Evolutionary conservation across 805 yeast genomes (phyloP).

Genomic region (Starmerella sirachaensis): DNA sequence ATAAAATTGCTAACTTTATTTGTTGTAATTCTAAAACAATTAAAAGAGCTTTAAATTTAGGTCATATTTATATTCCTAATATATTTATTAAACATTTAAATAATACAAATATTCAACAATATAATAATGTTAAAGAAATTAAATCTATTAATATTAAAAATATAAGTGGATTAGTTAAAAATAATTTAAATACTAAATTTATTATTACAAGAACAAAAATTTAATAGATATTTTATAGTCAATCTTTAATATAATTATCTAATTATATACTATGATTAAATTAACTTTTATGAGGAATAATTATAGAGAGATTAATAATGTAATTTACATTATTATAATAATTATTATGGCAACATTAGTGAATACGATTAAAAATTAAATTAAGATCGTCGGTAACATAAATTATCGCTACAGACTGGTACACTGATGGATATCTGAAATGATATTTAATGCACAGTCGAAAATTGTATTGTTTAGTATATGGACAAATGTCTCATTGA

Average conservation of each 20-base stretch:
- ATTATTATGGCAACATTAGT: slow-evolving; percentile 1
- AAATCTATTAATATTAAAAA: not conserved
- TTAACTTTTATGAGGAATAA: not conserved
- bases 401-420: not conserved
- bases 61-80: not conserved
- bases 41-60: not conserved
- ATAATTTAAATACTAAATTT: not conserved
- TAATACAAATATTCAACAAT: not conserved
- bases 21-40: not conserved
- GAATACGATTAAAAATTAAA: slow-evolving; percentile 1
- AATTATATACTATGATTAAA: not conserved
- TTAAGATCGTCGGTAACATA: not conserved
- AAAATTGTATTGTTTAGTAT: not conserved
- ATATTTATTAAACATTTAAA: not conserved
- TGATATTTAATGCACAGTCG: not conserved
- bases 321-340: not conserved
- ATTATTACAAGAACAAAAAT: not conserved
- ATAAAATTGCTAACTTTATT: not conserved
- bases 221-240: not conserved
- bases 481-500: no score
- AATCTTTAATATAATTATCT: not conserved
- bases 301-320: not conserved
- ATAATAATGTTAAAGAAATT: not conserved
- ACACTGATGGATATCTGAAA: not conserved
- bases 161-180: not conserved